Evolutionary conservation across 108 stramenopile genomes (phyloP), one percentile per base, ranked within the genome.

Genomic region (Schizochytrium sp.): DNA sequence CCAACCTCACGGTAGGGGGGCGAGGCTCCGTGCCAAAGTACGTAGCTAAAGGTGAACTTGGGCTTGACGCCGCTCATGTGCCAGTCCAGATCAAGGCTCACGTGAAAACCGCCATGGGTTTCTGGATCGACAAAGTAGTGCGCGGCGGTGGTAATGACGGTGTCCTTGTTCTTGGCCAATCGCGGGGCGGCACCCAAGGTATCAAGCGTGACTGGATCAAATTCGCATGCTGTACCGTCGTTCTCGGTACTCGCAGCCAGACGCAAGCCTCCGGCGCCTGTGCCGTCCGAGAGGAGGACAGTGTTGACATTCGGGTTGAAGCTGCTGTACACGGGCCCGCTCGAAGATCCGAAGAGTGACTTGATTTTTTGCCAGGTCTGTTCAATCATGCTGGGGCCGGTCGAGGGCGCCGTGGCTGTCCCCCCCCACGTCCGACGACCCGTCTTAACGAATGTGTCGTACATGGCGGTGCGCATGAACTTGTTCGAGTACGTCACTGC

Each of bases 231-330:
- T 6, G n/a, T 28, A 4, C 76, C 76, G 28, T 83, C 51, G 25
- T 23, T 53, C 48, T 83, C 76, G 1, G 76, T 83, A 45, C 45
- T 83, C 0, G 76, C 76, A 6, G 76, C 76, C 19, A 83, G 76
- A 25, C 76, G 45, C 8, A 69, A 18, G 34, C 41, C 34, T 1
- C 10, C 12, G 6, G 76, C 23, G 45, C 51, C 51, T 45, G 76
- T 53, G 48, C 43, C 6, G 51, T 12, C 45, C 10, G 76, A 83
- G 48, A 83, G 76, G 12, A 83, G 51, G 25, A 47, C 19, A 55
- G 76, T 83, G 76, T 47, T 83, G 19, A 83, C 76, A 23, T 83
- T 83, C 48, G 76, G 76, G 23, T 83, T 83, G 51, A 83, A 47
- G 8, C 76, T 28, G 10, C 23, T 12, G 76, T 83, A 83, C 19